Conservation (phyloP, 2,329 filamentous ascomycete species). For the Pseudopithomyces maydicus region DNA sequence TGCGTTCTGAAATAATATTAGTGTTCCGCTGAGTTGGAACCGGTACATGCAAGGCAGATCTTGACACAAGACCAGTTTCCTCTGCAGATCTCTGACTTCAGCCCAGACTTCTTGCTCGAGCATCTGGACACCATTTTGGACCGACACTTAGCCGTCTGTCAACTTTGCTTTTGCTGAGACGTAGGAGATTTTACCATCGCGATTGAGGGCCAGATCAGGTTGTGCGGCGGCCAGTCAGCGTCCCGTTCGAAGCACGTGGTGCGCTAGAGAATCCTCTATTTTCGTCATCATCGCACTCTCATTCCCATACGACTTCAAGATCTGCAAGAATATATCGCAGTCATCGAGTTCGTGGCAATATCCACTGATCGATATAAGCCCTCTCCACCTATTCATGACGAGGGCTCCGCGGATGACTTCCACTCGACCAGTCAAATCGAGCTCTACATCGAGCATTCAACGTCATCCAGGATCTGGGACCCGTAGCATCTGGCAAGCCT, state of each 20-base stretch:
- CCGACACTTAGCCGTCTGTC: neutral
- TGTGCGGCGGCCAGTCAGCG: neutral
- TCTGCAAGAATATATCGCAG: neutral
- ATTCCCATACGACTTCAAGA: neutral
- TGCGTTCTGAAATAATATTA: neutral
- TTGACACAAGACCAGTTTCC: neutral
- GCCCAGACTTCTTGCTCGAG: neutral
- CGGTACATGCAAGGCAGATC: conserved; percentile 5
- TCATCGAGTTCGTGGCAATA: neutral
- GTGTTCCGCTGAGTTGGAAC: neutral
- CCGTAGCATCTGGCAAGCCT: too few relatives aligned
- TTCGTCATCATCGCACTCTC: neutral
- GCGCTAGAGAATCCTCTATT: neutral
- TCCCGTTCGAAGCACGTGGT: neutral
- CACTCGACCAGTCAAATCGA: too few relatives aligned
- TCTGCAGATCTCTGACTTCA: neutral
- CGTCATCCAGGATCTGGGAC: too few relatives aligned
- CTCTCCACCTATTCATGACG: too few relatives aligned
- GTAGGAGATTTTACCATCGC: neutral
- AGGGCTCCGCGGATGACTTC: too few relatives aligned
- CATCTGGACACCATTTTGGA: neutral
- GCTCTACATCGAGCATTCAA: too few relatives aligned
- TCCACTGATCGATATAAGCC: too few relatives aligned
- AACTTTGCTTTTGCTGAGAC: neutral
- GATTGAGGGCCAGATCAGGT: neutral